These are phyloP conservation scores for Melanogaster broomeanus DNA, from an alignment of 768 basidiomycete genomes.

Conservation along the genomic window DNA sequence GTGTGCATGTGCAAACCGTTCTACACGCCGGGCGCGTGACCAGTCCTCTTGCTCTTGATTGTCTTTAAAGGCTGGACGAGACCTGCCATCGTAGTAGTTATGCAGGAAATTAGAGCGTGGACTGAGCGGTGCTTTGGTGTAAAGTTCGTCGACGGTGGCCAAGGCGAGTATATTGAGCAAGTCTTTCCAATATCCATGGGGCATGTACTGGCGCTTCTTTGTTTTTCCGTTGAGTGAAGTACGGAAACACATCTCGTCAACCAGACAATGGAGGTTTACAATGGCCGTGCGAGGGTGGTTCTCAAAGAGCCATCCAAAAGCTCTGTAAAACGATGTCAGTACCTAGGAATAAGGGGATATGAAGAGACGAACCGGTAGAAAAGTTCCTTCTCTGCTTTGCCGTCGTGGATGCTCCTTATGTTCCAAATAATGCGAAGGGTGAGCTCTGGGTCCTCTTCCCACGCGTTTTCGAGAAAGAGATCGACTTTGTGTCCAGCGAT, in stretches of 20 bases:
- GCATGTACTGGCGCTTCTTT: slow-evolving; percentile 8
- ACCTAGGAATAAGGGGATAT: neutral
- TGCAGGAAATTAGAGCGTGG: slow-evolving; percentile 26
- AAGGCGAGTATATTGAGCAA: slow-evolving; percentile 68
- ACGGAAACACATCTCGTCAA: slow-evolving; percentile 49
- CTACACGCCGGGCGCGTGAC: slow-evolving; percentile 16
- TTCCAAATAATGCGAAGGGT: slow-evolving; percentile 72
- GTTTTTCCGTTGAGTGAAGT: slow-evolving; percentile 26
- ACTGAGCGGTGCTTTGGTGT: neutral
- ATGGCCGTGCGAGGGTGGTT: slow-evolving; percentile 73
- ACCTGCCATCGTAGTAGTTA: slow-evolving; percentile 13
- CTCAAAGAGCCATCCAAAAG: slow-evolving; percentile 69
- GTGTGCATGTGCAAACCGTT: slow-evolving; percentile 31
- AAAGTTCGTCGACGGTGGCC: slow-evolving; percentile 53
- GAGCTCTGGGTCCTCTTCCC: slow-evolving; percentile 57
- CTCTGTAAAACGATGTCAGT: slow-evolving; percentile 27
- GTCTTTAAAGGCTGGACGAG: slow-evolving; percentile 26
- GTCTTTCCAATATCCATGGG: slow-evolving; percentile 79
- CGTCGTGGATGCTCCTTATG: slow-evolving; percentile 68
- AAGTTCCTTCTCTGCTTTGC: slow-evolving; percentile 57
- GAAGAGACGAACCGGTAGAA: slow-evolving; percentile 52
- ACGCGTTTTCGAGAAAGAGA: slow-evolving; percentile 46
- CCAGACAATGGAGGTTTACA: slow-evolving; percentile 53
- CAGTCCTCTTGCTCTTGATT: slow-evolving; percentile 26
- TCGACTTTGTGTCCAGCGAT: slow-evolving; percentile 27